These are phyloP conservation scores for Crepidotus variabilis DNA, from an alignment of 768 basidiomycete genomes.

Conservation along the genomic window DNA sequence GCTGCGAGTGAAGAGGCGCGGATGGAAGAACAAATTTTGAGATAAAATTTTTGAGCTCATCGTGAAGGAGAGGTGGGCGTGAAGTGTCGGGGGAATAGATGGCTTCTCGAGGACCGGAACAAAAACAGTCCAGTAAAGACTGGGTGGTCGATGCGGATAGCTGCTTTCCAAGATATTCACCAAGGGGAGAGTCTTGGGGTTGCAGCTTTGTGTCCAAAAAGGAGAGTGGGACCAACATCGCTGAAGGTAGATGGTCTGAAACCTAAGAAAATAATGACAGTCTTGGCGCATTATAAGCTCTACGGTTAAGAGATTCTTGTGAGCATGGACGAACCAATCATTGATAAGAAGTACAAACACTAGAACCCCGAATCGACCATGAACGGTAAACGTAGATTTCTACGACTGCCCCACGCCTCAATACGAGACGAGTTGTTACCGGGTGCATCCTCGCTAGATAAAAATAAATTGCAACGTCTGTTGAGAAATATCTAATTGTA, in stretches of 20 bases:
- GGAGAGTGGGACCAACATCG: slow-evolving; percentile 30
- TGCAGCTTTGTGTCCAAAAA: slow-evolving; percentile 25
- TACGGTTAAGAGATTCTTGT: not conserved
- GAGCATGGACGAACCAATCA: no score
- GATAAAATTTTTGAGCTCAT: slow-evolving; percentile 32
- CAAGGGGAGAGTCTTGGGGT: slow-evolving; percentile 27
- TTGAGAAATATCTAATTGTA: no score
- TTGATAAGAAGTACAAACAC: no score
- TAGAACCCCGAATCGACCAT: no score
- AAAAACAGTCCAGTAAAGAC: slow-evolving; percentile 39
- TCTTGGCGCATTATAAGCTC: not conserved
- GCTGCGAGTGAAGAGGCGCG: slow-evolving; percentile 32
- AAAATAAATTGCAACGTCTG: no score
- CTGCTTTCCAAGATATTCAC: slow-evolving; percentile 30
- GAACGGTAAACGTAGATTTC: no score
- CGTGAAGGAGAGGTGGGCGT: slow-evolving; percentile 32
- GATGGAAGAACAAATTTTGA: slow-evolving; percentile 35
- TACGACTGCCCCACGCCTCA: no score
- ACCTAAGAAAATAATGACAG: not conserved
- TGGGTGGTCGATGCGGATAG: slow-evolving; percentile 27
- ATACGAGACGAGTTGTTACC: no score
- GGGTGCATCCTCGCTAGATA: no score
- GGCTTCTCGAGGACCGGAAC: slow-evolving; percentile 28
- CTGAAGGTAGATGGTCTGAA: not conserved
- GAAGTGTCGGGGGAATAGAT: slow-evolving; percentile 35